phyloP scores from a whole-genome alignment of 1,139 yeast genomes.

The Kodamaea suecica region DNA sequence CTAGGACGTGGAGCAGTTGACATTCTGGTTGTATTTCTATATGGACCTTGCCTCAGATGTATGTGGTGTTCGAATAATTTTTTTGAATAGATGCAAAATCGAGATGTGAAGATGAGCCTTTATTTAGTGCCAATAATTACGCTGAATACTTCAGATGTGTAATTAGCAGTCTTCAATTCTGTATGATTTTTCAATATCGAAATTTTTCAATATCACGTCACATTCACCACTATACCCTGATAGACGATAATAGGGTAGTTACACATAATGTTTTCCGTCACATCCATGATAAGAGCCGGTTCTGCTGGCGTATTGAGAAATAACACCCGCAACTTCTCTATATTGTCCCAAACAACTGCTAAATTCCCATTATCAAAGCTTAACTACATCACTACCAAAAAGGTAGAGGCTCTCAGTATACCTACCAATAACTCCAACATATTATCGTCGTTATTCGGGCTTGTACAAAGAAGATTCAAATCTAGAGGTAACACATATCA shows the following conservation, averaged over 20 bases:
- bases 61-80: too few species aligned
- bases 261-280: slow-evolving; percentile 12
- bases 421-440: slow-evolving; percentile 14
- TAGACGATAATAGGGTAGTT: too few species aligned
- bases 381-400: slow-evolving; percentile 3
- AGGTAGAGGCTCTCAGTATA: slow-evolving; percentile 1
- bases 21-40: not conserved
- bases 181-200: too few species aligned
- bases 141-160: too few species aligned
- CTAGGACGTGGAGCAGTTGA: slow-evolving; percentile 18
- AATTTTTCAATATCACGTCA: too few species aligned
- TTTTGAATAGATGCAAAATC: too few species aligned
- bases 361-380: slow-evolving; percentile 1
- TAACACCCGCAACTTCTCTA: slow-evolving; percentile 13
- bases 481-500: slow-evolving; percentile 93
- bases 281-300: slow-evolving; percentile 7
- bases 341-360: slow-evolving; percentile 17
- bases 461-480: slow-evolving; percentile 68
- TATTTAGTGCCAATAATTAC: too few species aligned
- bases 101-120: too few species aligned
- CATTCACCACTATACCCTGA: too few species aligned
- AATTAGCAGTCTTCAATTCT: too few species aligned
- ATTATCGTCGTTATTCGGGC: slow-evolving; percentile 30
- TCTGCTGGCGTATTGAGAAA: slow-evolving; percentile 7
- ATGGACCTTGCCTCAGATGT: too few species aligned